A percentile compares a stretch with the other conserved stretches of the same genome.
phyloP scores from a whole-genome alignment of 495 filamentous ascomycete species.

The Stereocaulon alpinum region DNA sequence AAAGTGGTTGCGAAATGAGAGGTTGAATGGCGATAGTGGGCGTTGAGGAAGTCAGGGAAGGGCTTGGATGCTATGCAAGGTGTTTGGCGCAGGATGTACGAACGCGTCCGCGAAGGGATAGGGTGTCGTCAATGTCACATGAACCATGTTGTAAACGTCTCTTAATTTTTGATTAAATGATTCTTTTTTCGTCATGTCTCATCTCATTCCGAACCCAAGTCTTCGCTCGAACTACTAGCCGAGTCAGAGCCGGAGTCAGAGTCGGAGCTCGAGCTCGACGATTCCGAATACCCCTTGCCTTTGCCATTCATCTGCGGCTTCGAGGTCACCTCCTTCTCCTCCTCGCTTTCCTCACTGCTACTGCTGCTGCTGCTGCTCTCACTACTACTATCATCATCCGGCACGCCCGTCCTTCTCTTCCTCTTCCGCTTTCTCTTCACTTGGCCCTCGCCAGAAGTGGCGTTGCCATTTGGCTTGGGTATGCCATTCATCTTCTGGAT shows the following conservation, averaged over 20 bases:
- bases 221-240: not conserved
- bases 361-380: constrained; percentile 28
- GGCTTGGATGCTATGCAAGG: not conserved
- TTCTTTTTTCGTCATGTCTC: too few relatives aligned
- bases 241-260: constrained; percentile 6
- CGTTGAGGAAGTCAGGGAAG: not conserved
- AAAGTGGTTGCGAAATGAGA: not conserved
- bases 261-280: not conserved
- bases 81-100: not conserved
- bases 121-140: not conserved
- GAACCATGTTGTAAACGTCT: not conserved
- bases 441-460: constrained; percentile 28
- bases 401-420: constrained; percentile 32
- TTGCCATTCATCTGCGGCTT: not conserved
- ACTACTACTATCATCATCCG: constrained; percentile 29
- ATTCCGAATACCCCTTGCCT: not conserved
- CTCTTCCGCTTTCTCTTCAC: constrained; percentile 48
- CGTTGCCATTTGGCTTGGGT: not conserved
- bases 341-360: not conserved
- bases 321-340: not conserved
- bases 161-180: not conserved
- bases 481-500: not conserved
- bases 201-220: not conserved
- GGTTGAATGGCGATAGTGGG: not conserved
- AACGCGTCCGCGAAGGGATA: not conserved